A percentile compares a stretch with the other conserved stretches of the same genome.
Evolutionary conservation across 2,329 filamentous ascomycete species (phyloP).

Genomic region (Raffaelea albimanens): DNA sequence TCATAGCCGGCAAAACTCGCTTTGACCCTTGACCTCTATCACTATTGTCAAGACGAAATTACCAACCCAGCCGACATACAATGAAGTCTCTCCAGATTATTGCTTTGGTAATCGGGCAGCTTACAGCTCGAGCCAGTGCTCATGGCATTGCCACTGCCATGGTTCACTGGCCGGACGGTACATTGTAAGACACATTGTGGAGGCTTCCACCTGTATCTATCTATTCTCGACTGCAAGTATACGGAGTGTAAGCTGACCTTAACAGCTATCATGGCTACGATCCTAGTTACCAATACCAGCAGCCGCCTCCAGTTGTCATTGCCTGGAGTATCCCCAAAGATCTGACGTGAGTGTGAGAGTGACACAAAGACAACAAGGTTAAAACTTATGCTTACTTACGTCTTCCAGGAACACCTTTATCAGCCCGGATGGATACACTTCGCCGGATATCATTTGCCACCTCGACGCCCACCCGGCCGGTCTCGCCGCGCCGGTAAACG

Average conservation of each 20-base stretch:
- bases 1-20: no score
- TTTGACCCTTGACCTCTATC: no score
- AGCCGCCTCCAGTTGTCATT: slow-evolving; percentile 18
- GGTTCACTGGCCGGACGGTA: slow-evolving; percentile 17
- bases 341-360: slow-evolving; percentile 18
- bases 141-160: slow-evolving; percentile 20
- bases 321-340: slow-evolving; percentile 21
- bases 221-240: no score
- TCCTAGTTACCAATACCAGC: slow-evolving; percentile 19
- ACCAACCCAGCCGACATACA: no score
- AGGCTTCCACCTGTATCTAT: no score
- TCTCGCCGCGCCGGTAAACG: slow-evolving; percentile 17
- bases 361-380: no score
- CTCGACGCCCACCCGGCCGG: slow-evolving; percentile 17
- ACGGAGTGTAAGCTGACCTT: background rate
- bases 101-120: slow-evolving; percentile 7
- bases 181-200: no score
- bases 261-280: slow-evolving; percentile 21
- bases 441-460: slow-evolving; percentile 20
- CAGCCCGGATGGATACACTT: slow-evolving; percentile 14
- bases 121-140: slow-evolving; percentile 11
- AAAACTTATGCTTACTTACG: no score
- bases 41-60: no score
- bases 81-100: no score
- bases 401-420: slow-evolving; percentile 18